Percentiles rank a stretch among this genome's conserved stretches.
phyloP scores from a whole-genome alignment of 1,284 basidiomycete genomes.

The Melampsora americana region DNA sequence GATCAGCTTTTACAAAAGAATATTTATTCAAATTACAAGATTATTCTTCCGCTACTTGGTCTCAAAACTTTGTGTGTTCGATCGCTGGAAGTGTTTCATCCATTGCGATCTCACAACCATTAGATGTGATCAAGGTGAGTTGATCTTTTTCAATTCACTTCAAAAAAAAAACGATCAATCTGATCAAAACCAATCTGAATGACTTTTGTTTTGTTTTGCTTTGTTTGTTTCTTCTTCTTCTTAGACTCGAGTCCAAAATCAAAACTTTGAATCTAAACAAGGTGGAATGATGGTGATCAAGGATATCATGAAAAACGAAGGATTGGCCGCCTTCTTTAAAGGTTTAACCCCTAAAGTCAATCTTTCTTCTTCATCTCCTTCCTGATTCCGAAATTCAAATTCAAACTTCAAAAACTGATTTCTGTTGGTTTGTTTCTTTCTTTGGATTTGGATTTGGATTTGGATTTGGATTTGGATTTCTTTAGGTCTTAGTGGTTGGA shows the following conservation, averaged over 20 bases:
- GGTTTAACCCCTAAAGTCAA: conserved; percentile 66
- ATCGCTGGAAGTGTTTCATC: conserved; percentile 90
- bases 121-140: conserved; percentile 79
- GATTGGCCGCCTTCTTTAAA: conserved; percentile 86
- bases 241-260: conserved; percentile 87
- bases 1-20: conserved; percentile 89
- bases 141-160: too few species aligned
- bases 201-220: background rate
- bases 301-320: conserved; percentile 85
- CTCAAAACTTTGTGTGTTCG: conserved; percentile 73
- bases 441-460: too few species aligned
- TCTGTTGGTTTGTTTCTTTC: conserved; percentile 5
- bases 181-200: background rate
- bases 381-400: too few species aligned
- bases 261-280: conserved; percentile 87
- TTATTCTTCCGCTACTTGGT: conserved; percentile 89
- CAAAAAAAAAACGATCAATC: background rate
- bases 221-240: background rate
- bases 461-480: too few species aligned
- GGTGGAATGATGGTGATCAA: conserved; percentile 79
- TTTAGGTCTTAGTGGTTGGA: conserved; percentile 89
- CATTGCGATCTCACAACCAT: conserved; percentile 91
- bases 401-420: conserved; percentile 3
- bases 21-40: conserved; percentile 83
- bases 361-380: background rate